Evolutionary conservation across 352 stramenopile species (phyloP), one percentile per base, ranked within the genome.

Genomic region (Blastocystis sp.): DNA sequence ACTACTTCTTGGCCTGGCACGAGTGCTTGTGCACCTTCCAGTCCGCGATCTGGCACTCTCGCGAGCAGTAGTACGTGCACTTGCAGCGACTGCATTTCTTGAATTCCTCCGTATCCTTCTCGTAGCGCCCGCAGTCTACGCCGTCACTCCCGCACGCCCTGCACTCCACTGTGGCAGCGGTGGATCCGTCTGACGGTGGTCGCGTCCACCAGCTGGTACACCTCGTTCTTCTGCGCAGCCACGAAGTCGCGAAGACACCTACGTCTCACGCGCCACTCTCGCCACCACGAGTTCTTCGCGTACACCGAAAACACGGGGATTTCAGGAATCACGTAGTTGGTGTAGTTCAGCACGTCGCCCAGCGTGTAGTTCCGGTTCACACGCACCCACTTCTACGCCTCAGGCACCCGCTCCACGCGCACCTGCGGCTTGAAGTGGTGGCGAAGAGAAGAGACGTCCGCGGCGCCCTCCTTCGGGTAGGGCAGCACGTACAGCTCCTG

Each of bases 71-170:
- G 64, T 40, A 86, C 2, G 64, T 76, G 11, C 52, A 70, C 61
- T 76, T 70, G 64, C 76, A 86, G 11, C 64, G 61, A 86, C 61
- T 76, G 43, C 76, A 86, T 21, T 86, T 86, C 76, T 86, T 86
- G 45, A 76, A 86, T 34, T 76, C 61, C 48, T 86, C 61, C 19
- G 61, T 76, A 43, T 86, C 64, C 38, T 86, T 62, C 45, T 86
- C 76, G 23, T 86, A 86, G n/a, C n/a, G 38, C 40, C 76, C 76
- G 45, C 76, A 86, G 61, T 86, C 64, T 86, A 61, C 19, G 5
- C n/a, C 19, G 14, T 62, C 4, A 62, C 19, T 21, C 28, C 45
- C 34, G 23, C n/a, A n/a, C 48, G 21, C 43, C 43, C 14, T 4
- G 2, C 2, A 14, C 56, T 23, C 43, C 38, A 79, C 69, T 45